These are phyloP conservation scores for Hortiboletus flavorubellus DNA, from an alignment of 768 basidiomycete genomes.

Conservation along the genomic window DNA sequence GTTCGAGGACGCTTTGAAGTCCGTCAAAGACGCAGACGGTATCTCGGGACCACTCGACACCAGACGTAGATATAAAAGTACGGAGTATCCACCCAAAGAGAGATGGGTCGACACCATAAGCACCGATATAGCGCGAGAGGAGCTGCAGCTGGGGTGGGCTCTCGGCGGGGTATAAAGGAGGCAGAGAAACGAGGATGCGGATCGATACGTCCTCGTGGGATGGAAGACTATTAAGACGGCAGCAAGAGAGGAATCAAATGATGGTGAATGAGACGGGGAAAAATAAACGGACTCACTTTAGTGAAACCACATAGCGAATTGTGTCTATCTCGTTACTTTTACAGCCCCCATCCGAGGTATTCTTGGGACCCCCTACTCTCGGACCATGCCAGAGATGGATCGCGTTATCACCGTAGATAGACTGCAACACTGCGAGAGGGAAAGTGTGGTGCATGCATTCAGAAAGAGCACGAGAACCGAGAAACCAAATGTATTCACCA, in stretches of 20 bases:
- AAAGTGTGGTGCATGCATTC: constrained; percentile 3
- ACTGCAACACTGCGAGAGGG: constrained; percentile 54
- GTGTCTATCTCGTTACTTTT: constrained; percentile 30
- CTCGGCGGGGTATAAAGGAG: constrained; percentile 57
- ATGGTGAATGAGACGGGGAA: neutral
- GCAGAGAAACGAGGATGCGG: constrained; percentile 56
- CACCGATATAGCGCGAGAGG: constrained; percentile 77
- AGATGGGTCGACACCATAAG: constrained; percentile 67
- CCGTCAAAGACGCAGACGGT: constrained; percentile 86
- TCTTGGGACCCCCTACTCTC: constrained; percentile 12
- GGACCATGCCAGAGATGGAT: constrained; percentile 56
- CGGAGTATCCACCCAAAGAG: constrained; percentile 77
- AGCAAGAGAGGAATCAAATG: neutral
- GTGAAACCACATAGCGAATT: constrained; percentile 61
- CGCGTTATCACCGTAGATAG: constrained; percentile 73
- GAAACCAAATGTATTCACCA: constrained; percentile 28
- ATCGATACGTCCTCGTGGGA: constrained; percentile 51
- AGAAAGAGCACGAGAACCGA: neutral
- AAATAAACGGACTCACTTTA: constrained; percentile 38
- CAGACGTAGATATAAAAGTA: constrained; percentile 74
- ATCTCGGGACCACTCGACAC: constrained; percentile 74
- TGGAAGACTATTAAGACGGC: constrained; percentile 40
- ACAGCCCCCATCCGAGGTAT: neutral
- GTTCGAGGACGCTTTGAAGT: constrained; percentile 68
- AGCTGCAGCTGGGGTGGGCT: constrained; percentile 81